These are phyloP conservation scores for Apiotrichum porosum DNA, from an alignment of 1,284 basidiomycete genomes.

Conservation along the genomic window DNA sequence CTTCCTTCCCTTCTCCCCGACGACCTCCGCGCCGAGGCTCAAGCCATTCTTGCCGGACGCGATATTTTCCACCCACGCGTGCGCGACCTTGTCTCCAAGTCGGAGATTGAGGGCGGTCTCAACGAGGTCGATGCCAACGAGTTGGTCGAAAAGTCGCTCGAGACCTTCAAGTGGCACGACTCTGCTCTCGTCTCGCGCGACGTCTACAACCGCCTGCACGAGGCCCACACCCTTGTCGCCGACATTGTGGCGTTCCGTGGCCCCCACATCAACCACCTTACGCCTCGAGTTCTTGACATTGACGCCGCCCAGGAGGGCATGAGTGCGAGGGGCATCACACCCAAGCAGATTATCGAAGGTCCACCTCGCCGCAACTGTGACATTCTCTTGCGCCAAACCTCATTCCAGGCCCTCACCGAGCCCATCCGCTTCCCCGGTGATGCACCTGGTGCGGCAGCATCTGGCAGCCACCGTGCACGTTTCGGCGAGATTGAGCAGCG, in stretches of 20 bases:
- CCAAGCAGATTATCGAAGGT: constrained; percentile 49
- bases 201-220: constrained; percentile 41
- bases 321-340: constrained; percentile 45
- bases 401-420: constrained; percentile 49
- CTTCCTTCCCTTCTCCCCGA: constrained; percentile 44
- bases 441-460: not conserved
- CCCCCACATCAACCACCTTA: constrained; percentile 52
- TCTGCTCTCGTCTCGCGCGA: constrained; percentile 36
- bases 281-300: constrained; percentile 49
- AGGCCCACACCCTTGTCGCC: constrained; percentile 45
- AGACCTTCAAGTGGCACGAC: constrained; percentile 50
- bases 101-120: constrained; percentile 38
- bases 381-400: constrained; percentile 50
- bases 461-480: constrained; percentile 47
- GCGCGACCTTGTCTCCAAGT: constrained; percentile 32
- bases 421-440: constrained; percentile 40
- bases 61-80: constrained; percentile 45
- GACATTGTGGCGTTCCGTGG: constrained; percentile 49
- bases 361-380: constrained; percentile 42
- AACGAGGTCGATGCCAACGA: constrained; percentile 21
- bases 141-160: constrained; percentile 44
- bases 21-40: constrained; percentile 29
- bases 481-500: constrained; percentile 52
- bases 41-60: constrained; percentile 32
- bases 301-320: constrained; percentile 48